A percentile compares a stretch with the other conserved stretches of the same genome.
These are phyloP conservation scores for Pisolithus albus DNA, from an alignment of 768 basidiomycete species.

Conservation along the genomic window DNA sequence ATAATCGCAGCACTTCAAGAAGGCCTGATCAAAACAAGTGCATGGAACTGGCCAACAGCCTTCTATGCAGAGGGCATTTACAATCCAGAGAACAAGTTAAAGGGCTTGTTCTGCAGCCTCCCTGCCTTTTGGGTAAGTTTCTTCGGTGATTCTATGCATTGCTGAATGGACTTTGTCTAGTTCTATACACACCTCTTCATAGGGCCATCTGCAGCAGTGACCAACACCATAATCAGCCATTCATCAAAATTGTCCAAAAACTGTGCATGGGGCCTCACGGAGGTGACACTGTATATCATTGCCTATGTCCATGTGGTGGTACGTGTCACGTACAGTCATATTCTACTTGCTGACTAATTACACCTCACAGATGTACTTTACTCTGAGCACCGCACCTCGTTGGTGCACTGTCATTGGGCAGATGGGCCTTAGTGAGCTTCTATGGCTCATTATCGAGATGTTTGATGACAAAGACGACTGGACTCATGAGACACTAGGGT, in stretches of 20 bases:
- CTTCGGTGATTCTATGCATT: not conserved
- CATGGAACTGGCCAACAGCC: constrained; percentile 1
- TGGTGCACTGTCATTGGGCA: not conserved
- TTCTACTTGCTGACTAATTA: not conserved
- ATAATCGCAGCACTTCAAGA: not conserved
- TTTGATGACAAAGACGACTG: not conserved
- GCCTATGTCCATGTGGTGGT: not conserved
- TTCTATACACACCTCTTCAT: constrained; percentile 2
- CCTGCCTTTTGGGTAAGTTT: not conserved
- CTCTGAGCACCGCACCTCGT: not conserved
- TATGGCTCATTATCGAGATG: not conserved
- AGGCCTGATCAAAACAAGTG: not conserved
- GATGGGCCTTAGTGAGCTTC: not conserved
- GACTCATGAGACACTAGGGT: not conserved
- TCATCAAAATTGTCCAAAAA: not conserved
- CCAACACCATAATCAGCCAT: not conserved
- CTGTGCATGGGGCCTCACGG: not conserved
- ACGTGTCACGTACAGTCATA: not conserved
- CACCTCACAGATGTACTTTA: not conserved
- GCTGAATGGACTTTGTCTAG: not conserved
- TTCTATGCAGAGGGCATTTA: not conserved
- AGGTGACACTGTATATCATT: not conserved
- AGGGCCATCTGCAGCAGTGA: not conserved
- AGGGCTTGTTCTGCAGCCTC: not conserved
- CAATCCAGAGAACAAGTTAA: not conserved